These are phyloP conservation scores for Peniophora sp. DNA, from an alignment of 1,284 basidiomycete species.

Conservation along the genomic window DNA sequence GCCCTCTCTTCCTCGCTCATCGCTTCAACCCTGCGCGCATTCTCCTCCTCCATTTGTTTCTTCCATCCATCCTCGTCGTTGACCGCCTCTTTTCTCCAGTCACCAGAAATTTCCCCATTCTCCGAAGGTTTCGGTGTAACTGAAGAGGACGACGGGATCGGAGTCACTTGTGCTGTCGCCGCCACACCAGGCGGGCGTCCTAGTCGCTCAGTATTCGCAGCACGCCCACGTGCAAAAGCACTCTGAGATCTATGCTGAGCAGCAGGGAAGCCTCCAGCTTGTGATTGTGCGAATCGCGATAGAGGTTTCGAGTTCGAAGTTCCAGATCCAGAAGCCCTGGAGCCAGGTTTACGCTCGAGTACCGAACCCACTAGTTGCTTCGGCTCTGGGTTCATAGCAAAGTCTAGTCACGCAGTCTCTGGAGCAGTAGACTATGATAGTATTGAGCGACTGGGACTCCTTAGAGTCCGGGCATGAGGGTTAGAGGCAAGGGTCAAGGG, in stretches of 20 bases:
- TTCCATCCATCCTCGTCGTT: slow-evolving; percentile 18
- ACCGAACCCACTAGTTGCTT: slow-evolving; percentile 45
- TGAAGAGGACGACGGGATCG: slow-evolving; percentile 1
- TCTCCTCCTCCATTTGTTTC: slow-evolving; percentile 31
- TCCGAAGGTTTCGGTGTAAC: neutral
- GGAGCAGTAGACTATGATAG: too few relatives aligned
- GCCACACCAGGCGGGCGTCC: slow-evolving; percentile 4
- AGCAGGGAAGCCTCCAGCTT: slow-evolving; percentile 43
- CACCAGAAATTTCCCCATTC: too few relatives aligned
- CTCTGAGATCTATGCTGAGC: slow-evolving; percentile 60
- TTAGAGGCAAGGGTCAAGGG: too few relatives aligned
- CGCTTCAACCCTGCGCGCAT: slow-evolving; percentile 28
- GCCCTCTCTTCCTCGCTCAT: slow-evolving; percentile 42
- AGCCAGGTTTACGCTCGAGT: slow-evolving; percentile 40
- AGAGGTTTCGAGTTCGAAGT: neutral
- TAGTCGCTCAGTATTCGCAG: slow-evolving; percentile 17
- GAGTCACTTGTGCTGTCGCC: slow-evolving; percentile 5
- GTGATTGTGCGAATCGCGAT: slow-evolving; percentile 18
- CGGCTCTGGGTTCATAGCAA: neutral
- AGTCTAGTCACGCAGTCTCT: too few relatives aligned
- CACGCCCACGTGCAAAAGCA: slow-evolving; percentile 43
- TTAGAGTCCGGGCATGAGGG: too few relatives aligned
- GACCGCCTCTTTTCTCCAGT: slow-evolving; percentile 1
- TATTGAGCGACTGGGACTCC: too few relatives aligned
- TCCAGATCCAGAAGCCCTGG: slow-evolving; percentile 18